Percentiles rank a stretch among this genome's conserved stretches.
These are phyloP conservation scores for Thelonectria olida DNA, from an alignment of 2,329 filamentous ascomycete species.

Conservation along the genomic window DNA sequence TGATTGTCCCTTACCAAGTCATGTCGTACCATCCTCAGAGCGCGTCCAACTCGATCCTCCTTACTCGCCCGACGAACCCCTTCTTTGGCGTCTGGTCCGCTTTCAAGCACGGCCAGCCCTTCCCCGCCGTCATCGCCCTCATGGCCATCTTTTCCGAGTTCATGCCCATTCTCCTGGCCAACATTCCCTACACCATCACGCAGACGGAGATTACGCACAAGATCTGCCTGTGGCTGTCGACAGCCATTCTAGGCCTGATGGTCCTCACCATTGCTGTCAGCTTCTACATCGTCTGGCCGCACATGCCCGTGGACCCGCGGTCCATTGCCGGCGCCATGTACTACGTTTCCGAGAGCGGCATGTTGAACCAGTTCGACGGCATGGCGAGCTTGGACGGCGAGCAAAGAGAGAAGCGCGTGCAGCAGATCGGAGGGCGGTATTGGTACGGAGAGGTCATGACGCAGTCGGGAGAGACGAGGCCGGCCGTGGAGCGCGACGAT, in stretches of 20 bases:
- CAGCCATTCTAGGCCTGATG: slow-evolving; percentile 54
- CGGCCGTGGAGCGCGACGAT: slow-evolving; percentile 40
- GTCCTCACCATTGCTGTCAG: slow-evolving; percentile 50
- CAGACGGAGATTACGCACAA: slow-evolving; percentile 51
- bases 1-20: slow-evolving; percentile 54
- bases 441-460: slow-evolving; percentile 37
- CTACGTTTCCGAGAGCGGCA: slow-evolving; percentile 46
- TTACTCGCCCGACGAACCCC: slow-evolving; percentile 54
- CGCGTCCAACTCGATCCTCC: slow-evolving; percentile 49
- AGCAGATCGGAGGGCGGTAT: slow-evolving; percentile 36
- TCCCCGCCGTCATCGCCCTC: slow-evolving; percentile 51
- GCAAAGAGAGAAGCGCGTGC: slow-evolving; percentile 33
- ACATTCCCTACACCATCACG: slow-evolving; percentile 56
- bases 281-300: slow-evolving; percentile 54
- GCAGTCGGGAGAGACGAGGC: slow-evolving; percentile 27
- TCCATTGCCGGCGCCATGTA: slow-evolving; percentile 57
- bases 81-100: slow-evolving; percentile 53
- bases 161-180: slow-evolving; percentile 59
- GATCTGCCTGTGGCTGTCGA: slow-evolving; percentile 51
- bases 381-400: slow-evolving; percentile 32
- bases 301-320: slow-evolving; percentile 57
- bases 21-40: slow-evolving; percentile 47
- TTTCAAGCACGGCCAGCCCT: slow-evolving; percentile 42
- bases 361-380: slow-evolving; percentile 36
- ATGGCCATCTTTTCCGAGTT: slow-evolving; percentile 58